phyloP scores from a whole-genome alignment of 1,139 yeast species.

The Arxiozyma bovina region DNA sequence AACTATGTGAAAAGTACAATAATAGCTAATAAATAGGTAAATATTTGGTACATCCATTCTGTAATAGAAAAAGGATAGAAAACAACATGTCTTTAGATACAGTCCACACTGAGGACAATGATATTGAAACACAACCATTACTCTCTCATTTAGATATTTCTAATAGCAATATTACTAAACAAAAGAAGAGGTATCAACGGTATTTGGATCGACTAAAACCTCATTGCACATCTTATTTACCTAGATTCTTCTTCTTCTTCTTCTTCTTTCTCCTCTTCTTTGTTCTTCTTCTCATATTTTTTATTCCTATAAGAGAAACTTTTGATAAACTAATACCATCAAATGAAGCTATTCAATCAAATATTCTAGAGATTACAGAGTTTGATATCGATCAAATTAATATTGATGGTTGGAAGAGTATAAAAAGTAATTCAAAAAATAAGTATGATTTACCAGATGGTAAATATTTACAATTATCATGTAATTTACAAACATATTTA shows the following conservation, averaged over 20 bases:
- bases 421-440: background rate
- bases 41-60: background rate
- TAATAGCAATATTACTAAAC: too few relatives aligned
- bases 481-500: constrained; percentile 13
- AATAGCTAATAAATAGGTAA: too few relatives aligned
- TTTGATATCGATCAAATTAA: constrained; percentile 17
- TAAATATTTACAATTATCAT: constrained; percentile 20
- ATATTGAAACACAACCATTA: constrained; percentile 17
- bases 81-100: background rate
- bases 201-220: background rate
- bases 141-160: constrained; percentile 1
- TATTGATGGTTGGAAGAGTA: constrained; percentile 27
- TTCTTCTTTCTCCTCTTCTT: too few relatives aligned
- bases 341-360: constrained; percentile 10
- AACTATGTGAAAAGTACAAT: too few relatives aligned
- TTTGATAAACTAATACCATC: constrained; percentile 7
- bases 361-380: constrained; percentile 17
- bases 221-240: background rate
- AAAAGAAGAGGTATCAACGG: background rate
- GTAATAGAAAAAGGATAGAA: background rate
- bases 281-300: background rate
- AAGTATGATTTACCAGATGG: constrained; percentile 7
- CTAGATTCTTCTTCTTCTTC: background rate
- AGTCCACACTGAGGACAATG: constrained; percentile 1
- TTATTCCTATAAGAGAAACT: background rate